These are phyloP conservation scores for Penicillium paneum DNA, from an alignment of 2,329 filamentous ascomycete genomes.

Conservation along the genomic window DNA sequence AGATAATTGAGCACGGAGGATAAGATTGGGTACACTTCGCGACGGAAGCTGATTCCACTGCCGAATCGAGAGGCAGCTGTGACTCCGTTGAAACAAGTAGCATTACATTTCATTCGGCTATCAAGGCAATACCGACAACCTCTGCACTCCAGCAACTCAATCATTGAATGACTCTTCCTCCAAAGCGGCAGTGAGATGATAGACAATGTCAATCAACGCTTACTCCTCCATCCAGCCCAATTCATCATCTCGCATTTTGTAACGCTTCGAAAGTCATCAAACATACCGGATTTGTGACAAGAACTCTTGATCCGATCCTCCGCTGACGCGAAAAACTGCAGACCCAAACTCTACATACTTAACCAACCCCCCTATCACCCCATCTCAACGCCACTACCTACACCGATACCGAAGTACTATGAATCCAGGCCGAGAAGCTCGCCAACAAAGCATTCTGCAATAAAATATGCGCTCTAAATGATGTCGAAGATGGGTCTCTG, in stretches of 20 bases:
- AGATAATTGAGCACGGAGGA: not conserved
- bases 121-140: constrained; percentile 65
- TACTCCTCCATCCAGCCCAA: constrained; percentile 70
- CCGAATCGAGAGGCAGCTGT: not conserved
- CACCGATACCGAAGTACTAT: constrained; percentile 10
- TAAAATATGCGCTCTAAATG: constrained; percentile 12
- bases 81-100: not conserved
- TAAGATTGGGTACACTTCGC: constrained; percentile 6
- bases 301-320: constrained; percentile 29
- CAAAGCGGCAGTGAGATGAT: constrained; percentile 59
- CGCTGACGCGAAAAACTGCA: constrained; percentile 32
- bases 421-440: constrained; percentile 21
- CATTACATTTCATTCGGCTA: constrained; percentile 63
- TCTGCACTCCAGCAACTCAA: constrained; percentile 54
- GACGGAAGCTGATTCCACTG: constrained; percentile 2
- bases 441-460: constrained; percentile 19
- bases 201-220: constrained; percentile 64
- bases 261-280: constrained; percentile 43
- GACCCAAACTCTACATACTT: not conserved
- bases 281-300: constrained; percentile 55
- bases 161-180: not conserved
- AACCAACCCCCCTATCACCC: not conserved
- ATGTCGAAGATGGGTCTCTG: constrained; percentile 11
- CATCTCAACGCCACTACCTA: constrained; percentile 9
- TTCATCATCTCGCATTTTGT: constrained; percentile 57